Evolutionary conservation across 805 yeast genomes (phyloP).

Genomic region (Pichia occidentalis): DNA sequence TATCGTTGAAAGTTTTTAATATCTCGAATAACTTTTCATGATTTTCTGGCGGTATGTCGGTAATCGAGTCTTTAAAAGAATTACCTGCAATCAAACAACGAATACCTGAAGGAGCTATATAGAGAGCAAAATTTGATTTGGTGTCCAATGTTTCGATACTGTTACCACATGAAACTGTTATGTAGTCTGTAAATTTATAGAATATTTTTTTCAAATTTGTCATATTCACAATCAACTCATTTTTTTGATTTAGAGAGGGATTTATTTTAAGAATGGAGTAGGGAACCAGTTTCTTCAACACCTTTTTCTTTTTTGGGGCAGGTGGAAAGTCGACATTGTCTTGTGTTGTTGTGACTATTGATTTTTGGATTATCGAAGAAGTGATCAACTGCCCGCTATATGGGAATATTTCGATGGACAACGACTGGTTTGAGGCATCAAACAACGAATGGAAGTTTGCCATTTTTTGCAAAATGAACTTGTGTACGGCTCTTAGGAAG

Average conservation of each 20-base stretch:
- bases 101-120: slow-evolving; percentile 52
- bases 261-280: slow-evolving; percentile 37
- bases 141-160: slow-evolving; percentile 7
- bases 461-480: slow-evolving; percentile 29
- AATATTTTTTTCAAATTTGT: slow-evolving; percentile 19
- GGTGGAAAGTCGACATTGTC: neutral
- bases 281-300: slow-evolving; percentile 9
- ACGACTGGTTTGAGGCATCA: slow-evolving; percentile 22
- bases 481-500: slow-evolving; percentile 44
- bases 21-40: slow-evolving; percentile 15
- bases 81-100: slow-evolving; percentile 32
- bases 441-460: slow-evolving; percentile 16
- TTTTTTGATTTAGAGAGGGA: slow-evolving; percentile 41
- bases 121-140: slow-evolving; percentile 31
- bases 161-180: slow-evolving; percentile 8
- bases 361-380: slow-evolving; percentile 23
- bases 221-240: slow-evolving; percentile 37
- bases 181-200: slow-evolving; percentile 18
- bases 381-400: slow-evolving; percentile 42
- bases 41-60: slow-evolving; percentile 38
- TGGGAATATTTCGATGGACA: slow-evolving; percentile 35
- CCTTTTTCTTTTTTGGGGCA: slow-evolving; percentile 6
- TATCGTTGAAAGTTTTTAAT: slow-evolving; percentile 29
- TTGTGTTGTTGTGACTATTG: slow-evolving; percentile 1
- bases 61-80: slow-evolving; percentile 28